phyloP scores from a whole-genome alignment of 768 basidiomycete genomes.

The Trametes cubensis region DNA sequence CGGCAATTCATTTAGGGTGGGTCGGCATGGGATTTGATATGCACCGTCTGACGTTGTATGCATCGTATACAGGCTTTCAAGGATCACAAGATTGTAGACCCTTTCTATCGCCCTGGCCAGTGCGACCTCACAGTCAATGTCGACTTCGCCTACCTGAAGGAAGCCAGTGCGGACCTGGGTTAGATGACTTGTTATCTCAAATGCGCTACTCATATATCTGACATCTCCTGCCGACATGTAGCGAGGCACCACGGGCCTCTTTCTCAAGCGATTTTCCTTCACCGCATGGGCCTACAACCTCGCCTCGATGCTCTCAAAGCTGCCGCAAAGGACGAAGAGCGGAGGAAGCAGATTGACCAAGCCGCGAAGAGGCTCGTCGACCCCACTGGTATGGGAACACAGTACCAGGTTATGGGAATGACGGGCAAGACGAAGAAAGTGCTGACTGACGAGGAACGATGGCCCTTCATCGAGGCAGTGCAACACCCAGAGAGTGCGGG shows the following conservation, averaged over 20 bases:
- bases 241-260: constrained; percentile 66
- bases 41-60: not conserved
- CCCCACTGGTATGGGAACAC: constrained; percentile 78
- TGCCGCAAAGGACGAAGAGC: constrained; percentile 50
- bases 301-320: constrained; percentile 68
- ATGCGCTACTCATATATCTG: not conserved
- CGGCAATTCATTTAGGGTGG: constrained; percentile 78
- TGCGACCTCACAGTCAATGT: constrained; percentile 97
- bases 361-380: constrained; percentile 81
- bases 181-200: constrained; percentile 25
- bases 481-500: not conserved
- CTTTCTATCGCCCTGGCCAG: constrained; percentile 83
- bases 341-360: constrained; percentile 53
- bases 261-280: constrained; percentile 75
- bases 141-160: constrained; percentile 87
- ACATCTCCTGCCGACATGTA: constrained; percentile 24
- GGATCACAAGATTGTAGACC: constrained; percentile 80
- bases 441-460: constrained; percentile 24
- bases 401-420: constrained; percentile 82
- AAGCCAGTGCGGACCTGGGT: constrained; percentile 74
- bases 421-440: constrained; percentile 28
- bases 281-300: constrained; percentile 70
- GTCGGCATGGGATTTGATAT: constrained; percentile 34
- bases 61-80: constrained; percentile 76
- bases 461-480: constrained; percentile 27